Evolutionary conservation across 805 yeast genomes (phyloP).

Genomic region (Lachancea waltii): DNA sequence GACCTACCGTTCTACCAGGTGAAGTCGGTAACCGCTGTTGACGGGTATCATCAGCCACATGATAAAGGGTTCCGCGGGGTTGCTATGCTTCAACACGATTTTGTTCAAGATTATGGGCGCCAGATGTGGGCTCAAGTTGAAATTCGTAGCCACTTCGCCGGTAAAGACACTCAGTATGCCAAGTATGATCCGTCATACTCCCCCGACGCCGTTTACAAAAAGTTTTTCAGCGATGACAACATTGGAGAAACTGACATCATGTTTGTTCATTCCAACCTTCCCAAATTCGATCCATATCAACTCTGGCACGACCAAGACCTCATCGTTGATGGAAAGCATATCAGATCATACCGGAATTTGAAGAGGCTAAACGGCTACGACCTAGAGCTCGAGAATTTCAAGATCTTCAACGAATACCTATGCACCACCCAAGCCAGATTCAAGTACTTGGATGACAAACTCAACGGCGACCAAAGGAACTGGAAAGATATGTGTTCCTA

Average conservation of each 20-base stretch:
- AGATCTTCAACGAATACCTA: conserved; percentile 15
- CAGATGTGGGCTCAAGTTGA: conserved; percentile 14
- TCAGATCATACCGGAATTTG: conserved; percentile 21
- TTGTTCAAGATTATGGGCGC: conserved; percentile 40
- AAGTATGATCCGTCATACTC: conserved; percentile 14
- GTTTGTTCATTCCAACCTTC: conserved; percentile 36
- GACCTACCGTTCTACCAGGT: conserved; percentile 49
- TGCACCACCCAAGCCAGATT: conserved; percentile 18
- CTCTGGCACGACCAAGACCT: conserved; percentile 19
- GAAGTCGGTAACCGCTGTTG: conserved; percentile 30
- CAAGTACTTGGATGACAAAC: conserved; percentile 14
- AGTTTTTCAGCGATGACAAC: conserved; percentile 13
- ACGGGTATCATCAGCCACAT: conserved; percentile 31
- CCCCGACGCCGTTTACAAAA: conserved; percentile 17
- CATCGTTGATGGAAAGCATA: conserved; percentile 18
- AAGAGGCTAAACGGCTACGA: conserved; percentile 20
- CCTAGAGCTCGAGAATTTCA: conserved; percentile 27
- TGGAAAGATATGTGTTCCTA: conserved; percentile 23
- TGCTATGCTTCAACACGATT: conserved; percentile 42
- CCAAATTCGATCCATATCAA: conserved; percentile 33
- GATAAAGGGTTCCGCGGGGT: conserved; percentile 34
- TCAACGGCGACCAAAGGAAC: conserved; percentile 8
- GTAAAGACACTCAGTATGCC: background rate
- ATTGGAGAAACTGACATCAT: conserved; percentile 20
- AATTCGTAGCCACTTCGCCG: conserved; percentile 8